Conservation (phyloP, 2,329 filamentous ascomycete genomes). For the Fusarium udum region DNA sequence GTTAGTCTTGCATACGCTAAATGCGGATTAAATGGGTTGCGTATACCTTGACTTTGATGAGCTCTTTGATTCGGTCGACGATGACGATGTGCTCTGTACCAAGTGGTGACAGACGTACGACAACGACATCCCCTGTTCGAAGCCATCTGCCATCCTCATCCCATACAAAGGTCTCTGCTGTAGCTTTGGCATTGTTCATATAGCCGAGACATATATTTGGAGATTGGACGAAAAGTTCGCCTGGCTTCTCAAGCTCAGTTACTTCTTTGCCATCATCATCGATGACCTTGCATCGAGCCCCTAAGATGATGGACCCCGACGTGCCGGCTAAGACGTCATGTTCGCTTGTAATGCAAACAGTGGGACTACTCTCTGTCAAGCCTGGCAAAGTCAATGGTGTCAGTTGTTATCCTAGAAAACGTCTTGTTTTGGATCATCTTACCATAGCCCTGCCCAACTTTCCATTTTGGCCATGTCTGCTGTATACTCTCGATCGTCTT, state of each 20-base stretch:
- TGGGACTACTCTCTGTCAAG: neutral
- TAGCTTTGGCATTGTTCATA: neutral
- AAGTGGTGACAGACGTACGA: neutral
- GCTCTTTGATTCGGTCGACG: neutral
- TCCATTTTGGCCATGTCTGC: neutral
- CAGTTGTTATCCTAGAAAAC: neutral
- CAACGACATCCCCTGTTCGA: neutral
- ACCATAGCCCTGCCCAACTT: neutral
- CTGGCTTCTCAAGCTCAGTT: neutral
- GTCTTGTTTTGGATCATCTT: neutral
- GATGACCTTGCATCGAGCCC: neutral
- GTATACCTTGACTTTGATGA: neutral
- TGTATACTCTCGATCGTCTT: neutral
- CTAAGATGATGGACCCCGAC: neutral
- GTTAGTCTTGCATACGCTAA: neutral
- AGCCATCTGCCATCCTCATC: neutral
- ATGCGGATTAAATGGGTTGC: accelerated
- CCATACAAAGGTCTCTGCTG: neutral
- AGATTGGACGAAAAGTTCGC: neutral
- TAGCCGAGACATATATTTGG: neutral
- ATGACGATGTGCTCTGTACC: neutral
- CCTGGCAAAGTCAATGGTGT: accelerated
- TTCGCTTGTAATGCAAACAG: neutral
- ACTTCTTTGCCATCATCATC: neutral
- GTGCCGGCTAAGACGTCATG: neutral